Conservation (phyloP, 2,329 filamentous ascomycete genomes). For the Ilyonectria mors-panacis region DNA sequence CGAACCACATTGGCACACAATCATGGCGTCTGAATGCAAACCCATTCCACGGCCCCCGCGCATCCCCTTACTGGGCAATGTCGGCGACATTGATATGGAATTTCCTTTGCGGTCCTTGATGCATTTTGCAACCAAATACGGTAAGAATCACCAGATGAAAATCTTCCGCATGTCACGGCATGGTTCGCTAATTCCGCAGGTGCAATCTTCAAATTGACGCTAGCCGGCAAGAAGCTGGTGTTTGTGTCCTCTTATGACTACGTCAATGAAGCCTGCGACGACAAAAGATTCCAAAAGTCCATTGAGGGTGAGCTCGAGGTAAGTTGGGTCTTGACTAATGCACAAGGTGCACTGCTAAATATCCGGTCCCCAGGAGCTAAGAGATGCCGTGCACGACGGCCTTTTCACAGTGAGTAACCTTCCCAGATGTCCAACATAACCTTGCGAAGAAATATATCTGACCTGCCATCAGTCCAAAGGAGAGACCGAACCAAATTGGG, state of each 20-base stretch:
- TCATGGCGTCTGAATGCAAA: not conserved
- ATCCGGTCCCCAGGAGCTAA: not conserved
- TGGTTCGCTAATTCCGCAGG: not conserved
- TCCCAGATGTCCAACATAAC: too few relatives aligned
- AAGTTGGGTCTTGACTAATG: not conserved
- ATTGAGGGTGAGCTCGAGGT: not conserved
- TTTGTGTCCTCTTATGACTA: not conserved
- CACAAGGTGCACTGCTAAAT: not conserved
- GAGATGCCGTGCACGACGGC: not conserved
- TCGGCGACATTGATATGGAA: not conserved
- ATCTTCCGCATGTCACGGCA: not conserved
- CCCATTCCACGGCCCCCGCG: not conserved
- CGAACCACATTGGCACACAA: not conserved
- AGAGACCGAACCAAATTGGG: slow-evolving; percentile 71
- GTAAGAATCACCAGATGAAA: not conserved
- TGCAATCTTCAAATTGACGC: not conserved
- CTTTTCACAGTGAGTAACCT: not conserved
- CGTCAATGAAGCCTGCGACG: not conserved
- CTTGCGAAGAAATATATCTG: too few relatives aligned
- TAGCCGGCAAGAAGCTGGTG: not conserved
- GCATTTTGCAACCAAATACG: not conserved
- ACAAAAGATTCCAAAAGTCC: not conserved
- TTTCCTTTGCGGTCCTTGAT: not conserved
- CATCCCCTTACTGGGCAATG: not conserved
- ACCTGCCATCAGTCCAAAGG: too few relatives aligned